These are phyloP conservation scores for Paramecium primaurelia DNA, from an alignment of 73 alveolate species.

Conservation along the genomic window DNA sequence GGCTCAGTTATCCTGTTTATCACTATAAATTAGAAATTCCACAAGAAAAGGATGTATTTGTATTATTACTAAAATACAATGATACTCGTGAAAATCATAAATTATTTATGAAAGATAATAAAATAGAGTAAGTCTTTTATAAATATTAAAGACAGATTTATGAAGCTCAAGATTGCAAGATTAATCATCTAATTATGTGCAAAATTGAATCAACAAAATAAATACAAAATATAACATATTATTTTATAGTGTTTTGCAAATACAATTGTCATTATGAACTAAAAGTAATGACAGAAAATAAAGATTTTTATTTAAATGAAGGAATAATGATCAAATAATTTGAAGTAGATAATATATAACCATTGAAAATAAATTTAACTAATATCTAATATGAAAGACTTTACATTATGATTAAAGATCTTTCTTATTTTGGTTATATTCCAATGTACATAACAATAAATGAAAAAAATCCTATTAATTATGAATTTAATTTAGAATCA, in stretches of 20 bases:
- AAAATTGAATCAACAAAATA: too few relatives aligned
- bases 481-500: too few relatives aligned
- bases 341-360: not conserved
- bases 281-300: not conserved
- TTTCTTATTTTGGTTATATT: not conserved
- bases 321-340: not conserved
- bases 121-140: not conserved
- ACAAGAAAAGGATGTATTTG: not conserved
- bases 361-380: not conserved
- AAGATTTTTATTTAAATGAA: not conserved
- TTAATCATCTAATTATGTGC: not conserved
- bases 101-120: not conserved
- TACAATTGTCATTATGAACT: not conserved
- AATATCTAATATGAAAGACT: not conserved
- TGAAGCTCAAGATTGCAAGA: not conserved
- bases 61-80: not conserved
- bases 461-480: not conserved
- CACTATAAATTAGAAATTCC: not conserved
- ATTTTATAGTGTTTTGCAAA: not conserved
- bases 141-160: not conserved
- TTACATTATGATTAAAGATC: not conserved
- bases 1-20: not conserved
- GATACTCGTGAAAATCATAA: not conserved
- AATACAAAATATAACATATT: not conserved
- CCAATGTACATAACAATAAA: not conserved